These are phyloP conservation scores for Didymella glomerata DNA, from an alignment of 2,329 filamentous ascomycete species.

Conservation along the genomic window DNA sequence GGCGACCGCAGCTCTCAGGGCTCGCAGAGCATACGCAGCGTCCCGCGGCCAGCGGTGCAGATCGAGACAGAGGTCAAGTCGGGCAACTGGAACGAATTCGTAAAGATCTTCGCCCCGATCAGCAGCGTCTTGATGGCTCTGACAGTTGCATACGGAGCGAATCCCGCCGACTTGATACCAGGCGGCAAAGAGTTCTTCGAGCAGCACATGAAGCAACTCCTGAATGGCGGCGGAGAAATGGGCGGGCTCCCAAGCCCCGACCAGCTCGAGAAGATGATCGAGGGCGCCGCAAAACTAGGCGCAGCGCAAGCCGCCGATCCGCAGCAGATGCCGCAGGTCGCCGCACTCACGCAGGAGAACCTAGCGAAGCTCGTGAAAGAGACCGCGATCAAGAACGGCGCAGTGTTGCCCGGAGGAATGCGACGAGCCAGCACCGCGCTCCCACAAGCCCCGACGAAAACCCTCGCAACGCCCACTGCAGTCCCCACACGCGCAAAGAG, in stretches of 20 bases:
- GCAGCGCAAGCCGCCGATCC: constrained; percentile 42
- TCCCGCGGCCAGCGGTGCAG: constrained; percentile 51
- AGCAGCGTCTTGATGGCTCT: constrained; percentile 60
- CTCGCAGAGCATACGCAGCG: constrained; percentile 47
- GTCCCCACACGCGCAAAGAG: constrained; percentile 38
- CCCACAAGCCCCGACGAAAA: constrained; percentile 36
- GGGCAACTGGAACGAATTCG: constrained; percentile 61
- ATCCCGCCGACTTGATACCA: constrained; percentile 47
- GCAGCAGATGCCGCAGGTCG: constrained; percentile 37
- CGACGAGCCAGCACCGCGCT: constrained; percentile 42
- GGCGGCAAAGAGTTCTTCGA: constrained; percentile 49
- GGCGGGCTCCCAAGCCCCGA: constrained; percentile 47
- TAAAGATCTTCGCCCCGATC: constrained; percentile 61
- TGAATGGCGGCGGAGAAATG: constrained; percentile 44
- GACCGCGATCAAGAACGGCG: constrained; percentile 49
- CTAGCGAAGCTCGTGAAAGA: constrained; percentile 50
- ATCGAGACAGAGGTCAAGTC: constrained; percentile 61
- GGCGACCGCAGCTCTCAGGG: constrained; percentile 43
- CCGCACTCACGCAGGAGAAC: constrained; percentile 49
- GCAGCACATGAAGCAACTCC: constrained; percentile 45
- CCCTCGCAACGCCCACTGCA: constrained; percentile 29
- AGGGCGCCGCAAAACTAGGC: constrained; percentile 45
- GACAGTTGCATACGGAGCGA: constrained; percentile 55
- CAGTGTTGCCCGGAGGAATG: constrained; percentile 43
- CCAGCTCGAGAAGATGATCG: constrained; percentile 50